phyloP scores from a whole-genome alignment of 768 basidiomycete genomes.

The Epithele typhae region DNA sequence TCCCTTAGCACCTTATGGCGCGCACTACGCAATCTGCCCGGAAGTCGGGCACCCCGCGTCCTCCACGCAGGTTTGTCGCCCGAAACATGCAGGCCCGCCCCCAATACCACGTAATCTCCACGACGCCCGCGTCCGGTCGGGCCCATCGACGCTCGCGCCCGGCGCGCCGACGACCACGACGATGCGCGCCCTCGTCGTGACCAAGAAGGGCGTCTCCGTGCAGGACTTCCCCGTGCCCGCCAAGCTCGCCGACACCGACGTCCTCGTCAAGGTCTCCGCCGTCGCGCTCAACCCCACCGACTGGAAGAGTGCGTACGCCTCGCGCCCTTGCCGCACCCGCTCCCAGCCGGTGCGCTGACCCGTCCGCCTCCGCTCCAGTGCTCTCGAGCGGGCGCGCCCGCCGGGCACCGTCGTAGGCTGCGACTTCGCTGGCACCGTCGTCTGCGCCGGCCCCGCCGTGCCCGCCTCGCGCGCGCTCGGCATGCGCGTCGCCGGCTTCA shows the following conservation, averaged over 20 bases:
- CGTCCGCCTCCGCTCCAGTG: not conserved
- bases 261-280: conserved; percentile 8
- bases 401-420: not conserved
- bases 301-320: conserved; percentile 12
- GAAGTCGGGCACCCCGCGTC: too few relatives aligned
- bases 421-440: not conserved
- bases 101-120: too few relatives aligned
- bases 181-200: too few relatives aligned
- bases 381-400: not conserved
- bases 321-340: too few relatives aligned
- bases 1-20: too few relatives aligned
- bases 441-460: conserved; percentile 5
- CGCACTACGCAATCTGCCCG: too few relatives aligned
- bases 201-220: not conserved
- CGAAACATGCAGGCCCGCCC: too few relatives aligned
- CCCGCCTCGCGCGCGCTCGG: conserved; percentile 7
- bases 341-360: too few relatives aligned
- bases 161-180: too few relatives aligned
- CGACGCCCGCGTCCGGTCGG: too few relatives aligned
- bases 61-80: too few relatives aligned
- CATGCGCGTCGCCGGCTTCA: conserved; percentile 21
- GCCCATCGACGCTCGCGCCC: too few relatives aligned
- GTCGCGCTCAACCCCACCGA: conserved; percentile 12
- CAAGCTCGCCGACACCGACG: conserved; percentile 5
- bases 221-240: conserved; percentile 4